These are phyloP conservation scores for Hippophae rhamnoides DNA, from an alignment of 306 rosid genomes.

Conservation along the genomic window DNA sequence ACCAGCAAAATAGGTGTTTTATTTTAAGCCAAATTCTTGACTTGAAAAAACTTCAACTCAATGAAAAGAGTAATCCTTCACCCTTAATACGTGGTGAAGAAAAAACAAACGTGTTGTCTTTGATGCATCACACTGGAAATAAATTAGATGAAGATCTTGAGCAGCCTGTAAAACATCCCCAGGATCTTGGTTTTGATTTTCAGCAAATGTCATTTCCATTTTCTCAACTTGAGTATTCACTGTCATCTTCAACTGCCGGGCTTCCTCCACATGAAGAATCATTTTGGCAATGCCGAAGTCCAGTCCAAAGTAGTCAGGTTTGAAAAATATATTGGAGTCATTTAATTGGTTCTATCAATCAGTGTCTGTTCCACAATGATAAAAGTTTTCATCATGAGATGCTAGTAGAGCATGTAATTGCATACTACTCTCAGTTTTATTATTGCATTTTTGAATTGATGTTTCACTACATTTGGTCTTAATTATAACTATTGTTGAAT, in stretches of 20 bases:
- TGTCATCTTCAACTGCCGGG: conserved; percentile 40
- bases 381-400: background rate
- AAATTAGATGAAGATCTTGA: conserved; percentile 30
- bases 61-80: conserved; percentile 23
- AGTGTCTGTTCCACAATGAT: background rate
- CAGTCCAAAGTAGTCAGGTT: conserved; percentile 63
- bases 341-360: conserved; percentile 1
- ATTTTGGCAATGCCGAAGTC: conserved; percentile 57
- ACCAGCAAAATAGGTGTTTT: conserved; percentile 22
- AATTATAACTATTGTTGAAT: no score
- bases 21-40: conserved; percentile 70
- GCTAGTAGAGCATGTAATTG: no score
- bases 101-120: conserved; percentile 27
- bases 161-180: conserved; percentile 25
- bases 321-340: conserved; percentile 13
- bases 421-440: no score
- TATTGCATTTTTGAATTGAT: no score
- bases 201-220: conserved; percentile 33
- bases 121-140: conserved; percentile 20
- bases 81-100: conserved; percentile 24
- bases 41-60: conserved; percentile 49
- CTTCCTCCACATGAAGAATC: conserved; percentile 53
- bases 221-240: conserved; percentile 42
- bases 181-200: conserved; percentile 20
- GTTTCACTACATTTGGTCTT: no score